Conservation (phyloP, 176 grass and related monocot species). For the Oryza longistaminata region DNA sequence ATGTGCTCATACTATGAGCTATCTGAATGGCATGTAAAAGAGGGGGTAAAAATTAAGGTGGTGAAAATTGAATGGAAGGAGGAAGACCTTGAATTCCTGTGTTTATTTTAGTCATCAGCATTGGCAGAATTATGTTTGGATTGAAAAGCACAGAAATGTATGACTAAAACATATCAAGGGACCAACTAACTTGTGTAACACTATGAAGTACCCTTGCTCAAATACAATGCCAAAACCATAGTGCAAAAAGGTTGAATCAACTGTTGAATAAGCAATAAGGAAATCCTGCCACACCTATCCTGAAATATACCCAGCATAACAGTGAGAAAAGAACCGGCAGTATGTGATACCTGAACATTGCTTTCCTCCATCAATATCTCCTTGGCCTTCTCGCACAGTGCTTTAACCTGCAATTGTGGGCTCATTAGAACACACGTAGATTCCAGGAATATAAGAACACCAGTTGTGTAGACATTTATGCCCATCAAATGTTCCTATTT, state of each 20-base stretch:
- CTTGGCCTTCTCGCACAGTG: constrained; percentile 90
- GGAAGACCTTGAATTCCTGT: constrained; percentile 4
- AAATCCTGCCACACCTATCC: background rate
- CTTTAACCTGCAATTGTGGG: constrained; percentile 67
- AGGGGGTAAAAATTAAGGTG: background rate
- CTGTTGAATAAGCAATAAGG: background rate
- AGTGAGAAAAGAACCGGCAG: constrained; percentile 10
- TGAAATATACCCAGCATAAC: constrained; percentile 19
- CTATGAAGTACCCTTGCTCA: background rate
- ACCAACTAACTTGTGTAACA: constrained; percentile 3
- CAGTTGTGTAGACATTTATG: constrained; percentile 11
- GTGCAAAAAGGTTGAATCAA: constrained; percentile 9
- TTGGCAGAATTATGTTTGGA: constrained; percentile 1
- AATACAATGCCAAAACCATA: background rate
- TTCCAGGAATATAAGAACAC: constrained; percentile 40
- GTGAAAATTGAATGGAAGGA: background rate
- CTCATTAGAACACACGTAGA: background rate
- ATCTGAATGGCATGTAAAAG: background rate
- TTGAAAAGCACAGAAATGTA: constrained; percentile 1
- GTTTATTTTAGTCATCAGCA: constrained; percentile 11
- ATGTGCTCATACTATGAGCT: background rate
- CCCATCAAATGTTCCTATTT: constrained; percentile 31
- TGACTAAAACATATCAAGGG: background rate
- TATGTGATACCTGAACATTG: constrained; percentile 78
- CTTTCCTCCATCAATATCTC: constrained; percentile 97